phyloP scores from a whole-genome alignment of 2,329 filamentous ascomycete species.

The Sporothrix phasma region DNA sequence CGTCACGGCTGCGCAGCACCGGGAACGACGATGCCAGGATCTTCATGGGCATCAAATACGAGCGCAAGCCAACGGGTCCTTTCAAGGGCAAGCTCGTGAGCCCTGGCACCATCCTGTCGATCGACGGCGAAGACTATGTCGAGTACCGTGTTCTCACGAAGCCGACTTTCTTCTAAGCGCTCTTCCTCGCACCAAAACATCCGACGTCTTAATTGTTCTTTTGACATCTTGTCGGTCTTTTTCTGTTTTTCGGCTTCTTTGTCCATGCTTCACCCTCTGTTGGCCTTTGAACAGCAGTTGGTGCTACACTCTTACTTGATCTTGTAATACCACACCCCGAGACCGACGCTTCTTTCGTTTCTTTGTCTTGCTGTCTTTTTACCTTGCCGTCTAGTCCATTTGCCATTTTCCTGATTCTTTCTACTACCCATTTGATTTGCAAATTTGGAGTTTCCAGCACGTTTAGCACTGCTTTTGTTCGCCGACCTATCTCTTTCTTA shows the following conservation, averaged over 20 bases:
- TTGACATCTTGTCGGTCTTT: background rate
- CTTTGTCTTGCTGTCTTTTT: too few relatives aligned
- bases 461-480: background rate
- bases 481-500: background rate
- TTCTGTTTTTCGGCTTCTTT: background rate
- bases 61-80: constrained; percentile 49
- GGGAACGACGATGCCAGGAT: constrained; percentile 45
- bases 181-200: background rate
- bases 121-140: constrained; percentile 57
- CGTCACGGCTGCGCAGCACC: constrained; percentile 31
- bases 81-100: constrained; percentile 56
- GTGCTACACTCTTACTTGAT: background rate
- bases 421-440: background rate
- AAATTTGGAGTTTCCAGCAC: background rate
- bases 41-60: constrained; percentile 51
- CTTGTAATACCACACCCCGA: background rate
- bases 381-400: background rate
- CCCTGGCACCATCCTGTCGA: constrained; percentile 50
- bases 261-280: background rate
- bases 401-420: too few relatives aligned
- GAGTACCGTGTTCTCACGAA: constrained; percentile 57
- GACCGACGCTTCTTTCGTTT: background rate
- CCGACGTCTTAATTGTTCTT: background rate
- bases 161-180: constrained; percentile 45
- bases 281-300: background rate